Base-by-base conservation (phyloP, 441 rosid species). In the Kokia cookei region DNA sequence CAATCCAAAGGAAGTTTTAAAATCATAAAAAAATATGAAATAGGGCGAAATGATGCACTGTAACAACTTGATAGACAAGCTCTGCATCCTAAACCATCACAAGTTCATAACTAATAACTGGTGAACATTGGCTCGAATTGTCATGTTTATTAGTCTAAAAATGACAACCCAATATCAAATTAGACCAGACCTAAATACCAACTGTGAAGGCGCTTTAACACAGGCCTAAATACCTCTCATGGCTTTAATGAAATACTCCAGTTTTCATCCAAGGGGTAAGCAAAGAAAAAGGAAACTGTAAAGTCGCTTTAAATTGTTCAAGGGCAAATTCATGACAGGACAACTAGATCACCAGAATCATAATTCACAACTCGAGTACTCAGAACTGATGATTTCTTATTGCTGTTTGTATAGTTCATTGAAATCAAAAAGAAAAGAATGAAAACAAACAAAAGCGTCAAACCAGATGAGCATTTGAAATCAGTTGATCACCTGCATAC, bases 371-470 rank as follows among this genome's bases (percentile, higher is more conserved):
- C 68, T 17, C 19, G 74, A 73, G 82, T 13, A 61, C 47, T 47
- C 63, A 57, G 11, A 58, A 65, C 74, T 71, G 48, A 27, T 71
- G 19, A 12, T n/a, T 12, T 73, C 78, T 66, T 37, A 37, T 50
- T 13, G 32, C 78, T 76, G 78, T 78, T 79, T 32, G 37, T 17
- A 32, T 6, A 32, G 43, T 66, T 70, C 76, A 45, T 2, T 59
- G 64, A 72, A 75, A 72, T 37, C 6, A 37, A 1, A 32, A 72
- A 69, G 2, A 51, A 58, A 15, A n/a, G 40, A 6, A 6, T 37
- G 40, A 37, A 37, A 37, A 37, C 40, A 11, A 69, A 35, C 27
- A 1, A 10, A 7, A 17, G 45, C 26, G 12, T 50, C 60, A 40
- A 51, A 19, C 47, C 47, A 1, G 40, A 29, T 13, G 1, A 3